These are phyloP conservation scores for Prillingera fragicola DNA, from an alignment of 1,284 basidiomycete genomes.

Conservation along the genomic window DNA sequence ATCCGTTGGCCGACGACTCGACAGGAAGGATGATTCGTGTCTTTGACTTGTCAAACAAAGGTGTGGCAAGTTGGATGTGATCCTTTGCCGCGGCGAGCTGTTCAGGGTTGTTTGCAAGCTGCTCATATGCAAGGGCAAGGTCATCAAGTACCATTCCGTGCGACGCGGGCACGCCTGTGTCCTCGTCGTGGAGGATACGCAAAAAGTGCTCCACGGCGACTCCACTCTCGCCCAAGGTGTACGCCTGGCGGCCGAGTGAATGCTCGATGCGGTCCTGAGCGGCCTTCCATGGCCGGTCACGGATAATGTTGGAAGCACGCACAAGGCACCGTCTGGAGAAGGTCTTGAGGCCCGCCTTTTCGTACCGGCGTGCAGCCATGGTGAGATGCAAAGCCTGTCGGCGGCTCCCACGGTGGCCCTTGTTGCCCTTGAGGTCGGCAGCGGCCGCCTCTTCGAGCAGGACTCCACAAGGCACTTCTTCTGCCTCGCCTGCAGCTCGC, in stretches of 20 bases:
- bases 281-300: slow-evolving; percentile 46
- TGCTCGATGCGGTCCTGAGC: slow-evolving; percentile 51
- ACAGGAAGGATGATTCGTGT: slow-evolving; percentile 29
- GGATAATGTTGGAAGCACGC: slow-evolving; percentile 43
- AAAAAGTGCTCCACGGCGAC: slow-evolving; percentile 51
- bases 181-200: slow-evolving; percentile 39
- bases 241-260: slow-evolving; percentile 52
- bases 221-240: slow-evolving; percentile 50
- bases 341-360: slow-evolving; percentile 52
- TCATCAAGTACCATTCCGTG: slow-evolving; percentile 50
- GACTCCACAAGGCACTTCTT: slow-evolving; percentile 53
- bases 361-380: slow-evolving; percentile 52
- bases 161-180: slow-evolving; percentile 31
- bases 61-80: slow-evolving; percentile 34
- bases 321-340: slow-evolving; percentile 48
- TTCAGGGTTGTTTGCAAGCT: slow-evolving; percentile 35
- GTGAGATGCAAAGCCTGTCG: slow-evolving; percentile 51
- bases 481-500: slow-evolving; percentile 44
- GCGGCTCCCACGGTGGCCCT: slow-evolving; percentile 33
- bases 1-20: slow-evolving; percentile 4
- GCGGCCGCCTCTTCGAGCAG: slow-evolving; percentile 54
- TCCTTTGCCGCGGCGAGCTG: slow-evolving; percentile 23
- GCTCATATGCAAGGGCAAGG: slow-evolving; percentile 50
- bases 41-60: slow-evolving; percentile 34
- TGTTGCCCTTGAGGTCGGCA: slow-evolving; percentile 43